Evolutionary conservation across 1,284 basidiomycete genomes (phyloP).

Genomic region (Tetrapyrgos nigripes): DNA sequence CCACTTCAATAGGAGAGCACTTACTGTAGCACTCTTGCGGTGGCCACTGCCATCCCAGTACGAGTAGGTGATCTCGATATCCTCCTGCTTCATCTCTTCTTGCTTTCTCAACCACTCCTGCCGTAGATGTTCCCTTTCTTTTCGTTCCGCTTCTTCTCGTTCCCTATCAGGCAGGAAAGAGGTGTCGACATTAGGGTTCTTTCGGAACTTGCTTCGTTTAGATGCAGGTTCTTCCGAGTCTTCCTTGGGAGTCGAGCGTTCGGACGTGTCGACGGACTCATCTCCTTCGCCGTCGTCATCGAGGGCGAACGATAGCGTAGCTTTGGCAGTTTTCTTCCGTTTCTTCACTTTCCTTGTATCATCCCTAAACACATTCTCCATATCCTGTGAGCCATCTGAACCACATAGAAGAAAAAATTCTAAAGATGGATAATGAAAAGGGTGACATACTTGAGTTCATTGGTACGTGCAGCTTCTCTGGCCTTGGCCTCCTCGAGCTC

Average conservation of each 20-base stretch:
- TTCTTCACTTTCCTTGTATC: constrained; percentile 90
- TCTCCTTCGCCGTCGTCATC: constrained; percentile 67
- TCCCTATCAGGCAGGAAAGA: constrained; percentile 98
- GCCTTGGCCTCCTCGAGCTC: constrained; percentile 94
- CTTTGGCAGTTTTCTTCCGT: constrained; percentile 83
- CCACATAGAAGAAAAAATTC: constrained; percentile 25
- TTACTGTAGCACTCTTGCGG: constrained; percentile 88
- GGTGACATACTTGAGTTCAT: constrained; percentile 82
- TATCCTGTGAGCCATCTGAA: constrained; percentile 67
- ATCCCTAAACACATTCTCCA: constrained; percentile 86
- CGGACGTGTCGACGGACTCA: constrained; percentile 31
- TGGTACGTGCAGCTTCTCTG: constrained; percentile 84
- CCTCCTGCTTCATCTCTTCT: constrained; percentile 87
- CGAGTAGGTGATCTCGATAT: constrained; percentile 93
- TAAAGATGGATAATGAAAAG: constrained; percentile 23
- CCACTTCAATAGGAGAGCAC: constrained; percentile 31
- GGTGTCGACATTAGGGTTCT: constrained; percentile 97
- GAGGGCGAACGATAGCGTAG: constrained; percentile 89
- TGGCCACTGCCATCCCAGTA: constrained; percentile 99
- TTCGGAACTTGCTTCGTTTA: constrained; percentile 85
- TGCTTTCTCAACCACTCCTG: constrained; percentile 93
- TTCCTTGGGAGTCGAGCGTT: constrained; percentile 42
- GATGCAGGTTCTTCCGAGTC: constrained; percentile 47
- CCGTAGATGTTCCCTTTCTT: constrained; percentile 87
- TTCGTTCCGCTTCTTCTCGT: constrained; percentile 90